Percentiles rank a stretch among this genome's conserved stretches.
Conservation (phyloP, 352 stramenopile genomes). For the Phytophthora sojae region DNA sequence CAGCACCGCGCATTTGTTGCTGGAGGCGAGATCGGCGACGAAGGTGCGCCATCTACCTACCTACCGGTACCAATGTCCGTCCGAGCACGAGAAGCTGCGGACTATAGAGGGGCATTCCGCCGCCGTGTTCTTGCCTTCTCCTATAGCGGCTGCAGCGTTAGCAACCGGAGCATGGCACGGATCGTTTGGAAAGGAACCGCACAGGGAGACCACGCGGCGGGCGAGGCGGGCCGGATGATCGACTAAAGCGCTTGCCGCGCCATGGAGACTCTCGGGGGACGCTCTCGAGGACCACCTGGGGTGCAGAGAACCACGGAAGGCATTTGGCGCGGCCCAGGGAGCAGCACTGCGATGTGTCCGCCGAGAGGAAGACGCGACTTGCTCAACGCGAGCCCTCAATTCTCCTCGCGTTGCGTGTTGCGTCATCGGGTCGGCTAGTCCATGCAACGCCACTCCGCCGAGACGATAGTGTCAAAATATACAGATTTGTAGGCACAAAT, state of each 20-base stretch:
- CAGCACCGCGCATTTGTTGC: neutral
- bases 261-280: conserved; percentile 4
- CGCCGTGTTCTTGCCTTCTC: conserved; percentile 10
- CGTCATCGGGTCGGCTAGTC: conserved; percentile 19
- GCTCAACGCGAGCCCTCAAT: conserved; percentile 1
- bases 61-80: no score
- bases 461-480: no score
- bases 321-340: neutral
- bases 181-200: conserved; percentile 3
- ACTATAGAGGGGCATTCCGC: neutral
- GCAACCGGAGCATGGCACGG: conserved; percentile 11
- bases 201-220: no score
- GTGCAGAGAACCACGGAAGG: conserved; percentile 18
- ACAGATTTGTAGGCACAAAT: no score
- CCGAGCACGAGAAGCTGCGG: no score
- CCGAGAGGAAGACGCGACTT: conserved; percentile 9
- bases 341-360: conserved; percentile 17
- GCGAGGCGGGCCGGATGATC: no score
- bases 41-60: no score
- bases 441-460: conserved; percentile 21
- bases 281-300: conserved; percentile 20
- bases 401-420: conserved; percentile 33
- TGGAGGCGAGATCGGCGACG: neutral
- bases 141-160: conserved; percentile 30
- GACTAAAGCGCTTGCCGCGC: conserved; percentile 34